Conservation (phyloP, 1,284 basidiomycete genomes). For the Cutaneotrichosporon daszewskae region DNA sequence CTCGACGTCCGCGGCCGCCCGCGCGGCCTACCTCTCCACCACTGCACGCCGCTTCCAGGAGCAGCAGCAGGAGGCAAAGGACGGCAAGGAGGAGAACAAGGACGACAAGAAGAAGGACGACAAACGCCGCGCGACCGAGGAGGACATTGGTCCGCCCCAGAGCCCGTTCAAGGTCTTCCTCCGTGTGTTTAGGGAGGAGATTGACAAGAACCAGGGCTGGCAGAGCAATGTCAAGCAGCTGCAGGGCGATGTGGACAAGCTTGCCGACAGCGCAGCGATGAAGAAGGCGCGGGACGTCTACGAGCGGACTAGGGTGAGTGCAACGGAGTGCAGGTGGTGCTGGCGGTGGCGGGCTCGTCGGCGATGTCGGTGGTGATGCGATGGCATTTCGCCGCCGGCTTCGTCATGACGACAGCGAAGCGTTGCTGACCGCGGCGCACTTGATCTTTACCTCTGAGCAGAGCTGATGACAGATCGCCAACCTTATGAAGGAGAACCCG, state of each 20-base stretch:
- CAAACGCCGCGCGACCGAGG: constrained; percentile 16
- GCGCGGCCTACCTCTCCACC: not conserved
- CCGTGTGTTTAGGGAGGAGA: constrained; percentile 84
- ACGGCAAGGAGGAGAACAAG: constrained; percentile 7
- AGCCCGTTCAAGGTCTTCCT: constrained; percentile 96
- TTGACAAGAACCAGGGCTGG: constrained; percentile 87
- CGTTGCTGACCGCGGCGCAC: not conserved
- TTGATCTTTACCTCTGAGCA: not conserved
- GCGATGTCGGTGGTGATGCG: not conserved
- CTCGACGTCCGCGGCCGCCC: not conserved
- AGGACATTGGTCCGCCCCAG: constrained; percentile 55
- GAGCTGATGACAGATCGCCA: constrained; percentile 62
- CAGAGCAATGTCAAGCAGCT: constrained; percentile 96
- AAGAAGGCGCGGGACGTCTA: constrained; percentile 83
- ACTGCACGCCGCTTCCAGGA: constrained; percentile 6
- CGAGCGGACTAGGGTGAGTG: constrained; percentile 80
- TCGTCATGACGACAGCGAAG: not conserved
- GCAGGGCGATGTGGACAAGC: constrained; percentile 93
- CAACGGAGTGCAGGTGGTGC: not conserved
- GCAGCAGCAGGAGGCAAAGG: not conserved
- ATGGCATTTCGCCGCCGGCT: too few relatives aligned
- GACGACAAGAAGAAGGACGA: constrained; percentile 15
- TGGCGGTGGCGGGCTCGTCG: not conserved
- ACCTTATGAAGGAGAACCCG: constrained; percentile 96
- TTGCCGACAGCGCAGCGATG: constrained; percentile 97